Evolutionary conservation across 768 basidiomycete genomes (phyloP).

Genomic region (Lactarius pseudohatsudake): DNA sequence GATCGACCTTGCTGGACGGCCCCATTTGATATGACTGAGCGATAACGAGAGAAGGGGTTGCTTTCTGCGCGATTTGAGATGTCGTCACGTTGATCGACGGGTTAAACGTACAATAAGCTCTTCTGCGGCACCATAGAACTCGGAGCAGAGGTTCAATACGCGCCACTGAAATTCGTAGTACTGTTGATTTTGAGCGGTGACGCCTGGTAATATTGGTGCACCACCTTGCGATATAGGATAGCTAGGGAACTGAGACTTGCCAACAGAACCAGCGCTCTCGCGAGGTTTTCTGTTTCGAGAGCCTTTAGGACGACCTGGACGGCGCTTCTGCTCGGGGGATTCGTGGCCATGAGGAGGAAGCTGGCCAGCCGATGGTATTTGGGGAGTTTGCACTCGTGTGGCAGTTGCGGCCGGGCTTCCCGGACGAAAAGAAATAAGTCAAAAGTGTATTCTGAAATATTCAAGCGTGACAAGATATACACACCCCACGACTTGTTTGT

Average conservation of each 20-base stretch:
- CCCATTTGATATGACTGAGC: conserved; percentile 82
- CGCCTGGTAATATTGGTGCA: conserved; percentile 37
- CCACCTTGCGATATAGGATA: conserved; percentile 31
- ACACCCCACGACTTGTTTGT: conserved; percentile 35
- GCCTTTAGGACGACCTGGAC: conserved; percentile 76
- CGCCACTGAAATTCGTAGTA: conserved; percentile 90
- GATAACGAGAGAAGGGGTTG: conserved; percentile 65
- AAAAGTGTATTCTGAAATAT: conserved; percentile 26
- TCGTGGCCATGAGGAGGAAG: conserved; percentile 34
- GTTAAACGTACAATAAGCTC: conserved; percentile 68
- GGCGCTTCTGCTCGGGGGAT: conserved; percentile 55
- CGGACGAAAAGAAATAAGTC: conserved; percentile 21
- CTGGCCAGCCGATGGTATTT: conserved; percentile 19
- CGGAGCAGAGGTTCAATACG: conserved; percentile 75
- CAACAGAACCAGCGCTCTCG: conserved; percentile 43
- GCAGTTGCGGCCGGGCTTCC: conserved; percentile 32
- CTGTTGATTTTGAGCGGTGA: conserved; percentile 67
- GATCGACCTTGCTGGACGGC: conserved; percentile 66
- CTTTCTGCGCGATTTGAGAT: conserved; percentile 40
- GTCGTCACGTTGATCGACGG: conserved; percentile 20
- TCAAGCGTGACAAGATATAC: conserved; percentile 31
- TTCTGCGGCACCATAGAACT: conserved; percentile 84
- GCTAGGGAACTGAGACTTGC: conserved; percentile 38
- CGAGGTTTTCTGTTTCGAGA: conserved; percentile 69
- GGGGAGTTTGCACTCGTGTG: conserved; percentile 16